These are phyloP conservation scores for Neospermospora avenae DNA, from an alignment of 2,329 filamentous ascomycete genomes.

Conservation along the genomic window DNA sequence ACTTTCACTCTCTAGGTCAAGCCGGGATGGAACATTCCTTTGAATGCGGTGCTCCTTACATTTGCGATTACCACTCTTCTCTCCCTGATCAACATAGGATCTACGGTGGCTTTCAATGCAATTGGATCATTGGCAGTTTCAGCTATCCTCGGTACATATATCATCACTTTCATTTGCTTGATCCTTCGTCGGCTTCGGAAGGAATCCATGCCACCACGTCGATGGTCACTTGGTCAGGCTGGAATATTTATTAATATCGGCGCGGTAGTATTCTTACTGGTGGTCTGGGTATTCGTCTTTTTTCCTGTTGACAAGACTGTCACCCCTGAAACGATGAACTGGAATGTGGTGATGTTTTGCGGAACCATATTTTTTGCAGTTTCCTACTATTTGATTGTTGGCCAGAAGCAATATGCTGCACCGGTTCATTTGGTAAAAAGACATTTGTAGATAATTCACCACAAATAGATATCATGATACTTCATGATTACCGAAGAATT, in stretches of 20 bases:
- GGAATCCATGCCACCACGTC: constrained; percentile 22
- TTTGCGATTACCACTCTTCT: constrained; percentile 22
- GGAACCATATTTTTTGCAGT: constrained; percentile 19
- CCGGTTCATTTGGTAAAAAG: constrained; percentile 18
- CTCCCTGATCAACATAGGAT: constrained; percentile 47
- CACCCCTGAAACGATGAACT: constrained; percentile 46
- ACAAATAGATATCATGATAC: too few species aligned
- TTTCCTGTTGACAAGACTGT: constrained; percentile 42
- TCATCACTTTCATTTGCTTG: constrained; percentile 44
- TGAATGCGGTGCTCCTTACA: constrained; percentile 35
- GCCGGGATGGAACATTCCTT: constrained; percentile 39
- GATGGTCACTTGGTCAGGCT: constrained; percentile 42
- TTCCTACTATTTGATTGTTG: constrained; percentile 33
- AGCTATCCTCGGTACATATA: constrained; percentile 48
- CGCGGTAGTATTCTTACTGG: constrained; percentile 41
- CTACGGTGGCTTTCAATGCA: constrained; percentile 48
- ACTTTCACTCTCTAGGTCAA: constrained; percentile 34
- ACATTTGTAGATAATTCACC: not conserved
- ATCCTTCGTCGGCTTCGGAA: constrained; percentile 39
- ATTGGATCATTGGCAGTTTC: constrained; percentile 48
- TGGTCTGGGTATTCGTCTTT: constrained; percentile 46
- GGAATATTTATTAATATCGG: constrained; percentile 42
- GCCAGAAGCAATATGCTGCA: constrained; percentile 32
- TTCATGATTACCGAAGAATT: too few species aligned
- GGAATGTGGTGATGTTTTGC: constrained; percentile 21